These are phyloP conservation scores for Bolboschoenoplectus hybrid DNA, from an alignment of 202 grass and related monocot genomes.

Conservation along the genomic window DNA sequence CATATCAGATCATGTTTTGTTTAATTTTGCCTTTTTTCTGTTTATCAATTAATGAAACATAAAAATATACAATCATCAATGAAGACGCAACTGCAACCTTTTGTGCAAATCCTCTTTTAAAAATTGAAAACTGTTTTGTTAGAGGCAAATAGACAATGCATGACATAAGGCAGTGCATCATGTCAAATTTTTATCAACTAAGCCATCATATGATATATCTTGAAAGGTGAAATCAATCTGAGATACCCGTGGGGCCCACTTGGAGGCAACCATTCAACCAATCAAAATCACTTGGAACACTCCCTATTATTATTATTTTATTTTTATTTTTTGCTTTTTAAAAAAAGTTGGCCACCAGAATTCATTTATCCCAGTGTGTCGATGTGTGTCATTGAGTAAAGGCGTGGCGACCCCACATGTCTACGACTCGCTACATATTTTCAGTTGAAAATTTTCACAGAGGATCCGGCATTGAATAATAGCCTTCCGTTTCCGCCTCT, in stretches of 20 bases:
- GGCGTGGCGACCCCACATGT: background rate
- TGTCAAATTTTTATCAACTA: background rate
- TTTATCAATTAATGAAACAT: too few species aligned
- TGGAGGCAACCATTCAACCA: background rate
- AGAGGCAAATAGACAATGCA: background rate
- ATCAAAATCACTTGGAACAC: background rate
- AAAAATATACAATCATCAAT: too few species aligned
- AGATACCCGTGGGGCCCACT: background rate
- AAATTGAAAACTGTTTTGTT: too few species aligned
- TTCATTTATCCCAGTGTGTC: background rate
- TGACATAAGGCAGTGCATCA: conserved; percentile 32
- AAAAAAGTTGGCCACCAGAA: background rate
- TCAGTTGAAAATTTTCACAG: background rate
- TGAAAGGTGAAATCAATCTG: background rate
- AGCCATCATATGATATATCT: background rate
- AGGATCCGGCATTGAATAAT: background rate
- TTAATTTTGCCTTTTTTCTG: too few species aligned
- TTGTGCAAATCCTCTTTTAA: too few species aligned
- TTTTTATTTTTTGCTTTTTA: too few species aligned
- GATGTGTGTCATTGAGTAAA: too few species aligned
- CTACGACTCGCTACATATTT: background rate
- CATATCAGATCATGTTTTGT: too few species aligned
- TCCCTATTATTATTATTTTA: too few species aligned
- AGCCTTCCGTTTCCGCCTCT: background rate
- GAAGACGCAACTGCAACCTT: too few species aligned